Percentiles rank a stretch among this genome's conserved stretches.
Conservation (phyloP, 495 filamentous ascomycete species). For the Penicillium dipodomyicola region DNA sequence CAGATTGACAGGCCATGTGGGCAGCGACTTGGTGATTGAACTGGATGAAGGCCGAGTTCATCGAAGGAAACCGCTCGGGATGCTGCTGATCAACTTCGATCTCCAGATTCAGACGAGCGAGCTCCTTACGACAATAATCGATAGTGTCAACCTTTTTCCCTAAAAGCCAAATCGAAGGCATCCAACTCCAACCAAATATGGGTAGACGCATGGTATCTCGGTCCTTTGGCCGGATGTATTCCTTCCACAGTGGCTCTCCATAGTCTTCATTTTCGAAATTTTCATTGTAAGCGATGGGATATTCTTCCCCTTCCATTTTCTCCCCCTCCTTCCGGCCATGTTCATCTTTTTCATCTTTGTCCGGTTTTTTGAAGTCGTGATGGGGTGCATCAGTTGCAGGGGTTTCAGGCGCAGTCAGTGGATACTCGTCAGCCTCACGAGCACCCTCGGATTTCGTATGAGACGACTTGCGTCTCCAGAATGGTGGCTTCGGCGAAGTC, state of each 20-base stretch:
- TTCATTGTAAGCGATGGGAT: slow-evolving; percentile 68
- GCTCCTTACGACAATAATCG: slow-evolving; percentile 81
- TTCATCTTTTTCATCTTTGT: slow-evolving; percentile 20
- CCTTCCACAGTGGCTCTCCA: slow-evolving; percentile 74
- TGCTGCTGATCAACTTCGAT: slow-evolving; percentile 88
- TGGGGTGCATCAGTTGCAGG: slow-evolving; percentile 22
- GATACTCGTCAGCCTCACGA: slow-evolving; percentile 38
- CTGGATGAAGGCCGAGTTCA: slow-evolving; percentile 98
- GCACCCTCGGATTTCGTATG: slow-evolving; percentile 28
- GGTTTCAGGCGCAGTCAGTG: slow-evolving; percentile 37
- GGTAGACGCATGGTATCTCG: slow-evolving; percentile 84
- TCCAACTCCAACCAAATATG: slow-evolving; percentile 74
- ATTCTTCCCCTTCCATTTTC: slow-evolving; percentile 51
- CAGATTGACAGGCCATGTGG: slow-evolving; percentile 94
- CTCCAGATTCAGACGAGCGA: slow-evolving; percentile 87
- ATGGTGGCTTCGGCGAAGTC: slow-evolving; percentile 37
- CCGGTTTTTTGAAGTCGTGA: slow-evolving; percentile 19
- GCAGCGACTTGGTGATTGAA: slow-evolving; percentile 98
- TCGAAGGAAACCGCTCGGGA: slow-evolving; percentile 83
- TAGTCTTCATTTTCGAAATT: slow-evolving; percentile 61
- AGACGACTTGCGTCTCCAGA: slow-evolving; percentile 46
- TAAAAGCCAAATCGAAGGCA: slow-evolving; percentile 74
- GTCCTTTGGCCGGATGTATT: slow-evolving; percentile 75
- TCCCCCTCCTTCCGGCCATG: slow-evolving; percentile 35
- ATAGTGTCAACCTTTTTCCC: slow-evolving; percentile 95